Conservation (phyloP, 2,329 filamentous ascomycete species). For the Lizonia empirigonia region DNA sequence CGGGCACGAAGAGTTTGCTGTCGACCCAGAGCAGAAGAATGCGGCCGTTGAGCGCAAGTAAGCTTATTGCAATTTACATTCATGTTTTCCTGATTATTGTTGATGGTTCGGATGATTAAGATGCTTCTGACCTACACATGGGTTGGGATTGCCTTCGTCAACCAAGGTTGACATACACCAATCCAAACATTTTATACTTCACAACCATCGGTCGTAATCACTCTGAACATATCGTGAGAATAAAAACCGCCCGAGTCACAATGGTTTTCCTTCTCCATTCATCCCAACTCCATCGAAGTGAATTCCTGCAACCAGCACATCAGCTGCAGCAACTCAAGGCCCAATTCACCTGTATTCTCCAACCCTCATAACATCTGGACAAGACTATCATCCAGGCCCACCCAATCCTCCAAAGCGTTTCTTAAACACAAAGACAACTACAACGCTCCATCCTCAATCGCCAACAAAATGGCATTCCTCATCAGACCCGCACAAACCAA, state of each 20-base stretch:
- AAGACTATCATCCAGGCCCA: no score
- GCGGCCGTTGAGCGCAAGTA: conserved; percentile 17
- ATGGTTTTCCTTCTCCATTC: neutral
- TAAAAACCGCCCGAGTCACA: neutral
- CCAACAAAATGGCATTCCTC: neutral
- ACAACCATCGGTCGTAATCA: no score
- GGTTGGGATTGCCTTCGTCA: neutral
- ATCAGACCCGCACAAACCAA: neutral
- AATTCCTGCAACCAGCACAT: neutral
- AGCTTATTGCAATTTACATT: conserved; percentile 1
- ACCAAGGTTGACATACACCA: neutral
- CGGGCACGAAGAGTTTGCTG: conserved; percentile 28
- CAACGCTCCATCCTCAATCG: no score
- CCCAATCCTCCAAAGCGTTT: no score
- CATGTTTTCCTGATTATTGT: neutral
- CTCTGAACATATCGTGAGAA: neutral
- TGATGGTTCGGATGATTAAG: neutral
- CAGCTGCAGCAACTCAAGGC: no score
- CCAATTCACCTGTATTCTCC: no score
- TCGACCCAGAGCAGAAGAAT: conserved; percentile 30
- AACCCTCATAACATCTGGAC: no score
- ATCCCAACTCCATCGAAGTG: neutral
- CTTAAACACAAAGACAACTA: no score
- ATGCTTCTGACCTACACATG: neutral
- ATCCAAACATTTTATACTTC: neutral